A percentile compares a stretch with the other conserved stretches of the same genome.
Evolutionary conservation across 208 protist species (phyloP).

Genomic region (Wallacemonas sp.): DNA sequence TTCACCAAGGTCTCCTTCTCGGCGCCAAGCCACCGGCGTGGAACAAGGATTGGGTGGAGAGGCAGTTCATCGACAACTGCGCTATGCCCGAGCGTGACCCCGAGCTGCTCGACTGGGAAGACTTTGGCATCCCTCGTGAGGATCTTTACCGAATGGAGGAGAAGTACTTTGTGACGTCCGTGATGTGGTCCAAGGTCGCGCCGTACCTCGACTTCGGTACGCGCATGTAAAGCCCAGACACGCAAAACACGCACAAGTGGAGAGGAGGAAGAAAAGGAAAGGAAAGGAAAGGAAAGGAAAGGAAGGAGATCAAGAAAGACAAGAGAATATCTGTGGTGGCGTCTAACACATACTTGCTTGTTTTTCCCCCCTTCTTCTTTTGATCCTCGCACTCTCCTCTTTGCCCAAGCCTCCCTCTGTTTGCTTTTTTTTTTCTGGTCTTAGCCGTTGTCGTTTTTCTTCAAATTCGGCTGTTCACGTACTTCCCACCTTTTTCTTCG

Average conservation of each 20-base stretch:
- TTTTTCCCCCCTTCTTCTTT: not conserved
- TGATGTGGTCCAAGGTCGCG: conserved; percentile 76
- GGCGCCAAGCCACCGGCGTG: conserved; percentile 75
- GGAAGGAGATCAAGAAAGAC: not conserved
- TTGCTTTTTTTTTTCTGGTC: not conserved
- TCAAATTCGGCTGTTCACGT: too few species aligned
- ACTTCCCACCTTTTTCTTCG: not conserved
- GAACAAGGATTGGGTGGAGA: conserved; percentile 89
- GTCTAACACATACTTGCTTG: not conserved
- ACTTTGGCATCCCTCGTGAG: conserved; percentile 90
- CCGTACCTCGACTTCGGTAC: conserved; percentile 72
- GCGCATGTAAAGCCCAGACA: conserved; percentile 59
- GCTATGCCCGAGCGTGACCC: conserved; percentile 88
- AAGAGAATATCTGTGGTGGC: too few species aligned
- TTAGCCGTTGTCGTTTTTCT: too few species aligned
- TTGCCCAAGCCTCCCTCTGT: not conserved
- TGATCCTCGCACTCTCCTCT: not conserved
- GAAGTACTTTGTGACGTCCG: conserved; percentile 89
- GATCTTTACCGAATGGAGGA: conserved; percentile 91
- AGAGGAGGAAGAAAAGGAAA: conserved; percentile 4
- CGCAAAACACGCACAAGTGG: conserved; percentile 6
- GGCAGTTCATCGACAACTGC: conserved; percentile 90
- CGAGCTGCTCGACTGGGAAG: conserved; percentile 90
- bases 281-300: not conserved
- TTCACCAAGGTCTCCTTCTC: conserved; percentile 73